phyloP scores from a whole-genome alignment of 192 early-diverging fungal species.

The Chytriomyces confervae region DNA sequence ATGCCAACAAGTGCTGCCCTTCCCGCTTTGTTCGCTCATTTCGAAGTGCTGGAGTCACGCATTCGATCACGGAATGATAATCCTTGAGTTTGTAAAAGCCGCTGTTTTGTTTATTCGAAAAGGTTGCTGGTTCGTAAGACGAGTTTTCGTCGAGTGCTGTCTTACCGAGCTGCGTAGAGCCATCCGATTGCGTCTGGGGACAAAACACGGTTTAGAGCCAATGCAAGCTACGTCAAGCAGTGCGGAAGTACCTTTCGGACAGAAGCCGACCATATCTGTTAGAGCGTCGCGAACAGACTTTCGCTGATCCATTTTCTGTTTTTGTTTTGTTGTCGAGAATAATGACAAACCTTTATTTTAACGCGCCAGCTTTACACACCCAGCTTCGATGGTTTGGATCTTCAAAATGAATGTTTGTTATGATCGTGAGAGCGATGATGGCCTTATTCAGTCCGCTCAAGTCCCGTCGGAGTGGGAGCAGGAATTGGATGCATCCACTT shows the following conservation, averaged over 20 bases:
- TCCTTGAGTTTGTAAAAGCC: slow-evolving; percentile 69
- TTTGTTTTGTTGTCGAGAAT: background rate
- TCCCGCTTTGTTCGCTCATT: slow-evolving; percentile 67
- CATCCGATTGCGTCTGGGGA: slow-evolving; percentile 61
- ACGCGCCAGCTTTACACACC: too few species aligned
- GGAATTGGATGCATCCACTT: too few species aligned
- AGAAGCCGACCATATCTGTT: slow-evolving; percentile 60
- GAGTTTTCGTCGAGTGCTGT: background rate
- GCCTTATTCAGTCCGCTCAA: too few species aligned
- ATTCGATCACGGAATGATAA: slow-evolving; percentile 69
- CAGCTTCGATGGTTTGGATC: too few species aligned
- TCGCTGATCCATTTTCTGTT: slow-evolving; percentile 48
- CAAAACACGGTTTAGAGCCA: slow-evolving; percentile 5
- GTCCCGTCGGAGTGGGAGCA: too few species aligned
- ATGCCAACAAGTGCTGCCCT: slow-evolving; percentile 66
- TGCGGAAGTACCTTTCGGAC: slow-evolving; percentile 59
- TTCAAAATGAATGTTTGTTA: too few species aligned
- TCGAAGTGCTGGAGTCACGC: slow-evolving; percentile 63
- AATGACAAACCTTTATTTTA: too few species aligned
- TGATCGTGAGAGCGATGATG: too few species aligned
- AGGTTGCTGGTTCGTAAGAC: background rate
- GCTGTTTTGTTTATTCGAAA: slow-evolving; percentile 8
- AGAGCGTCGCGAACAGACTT: slow-evolving; percentile 60
- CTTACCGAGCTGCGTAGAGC: slow-evolving; percentile 62
- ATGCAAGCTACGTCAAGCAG: background rate